Percentiles rank a stretch among this genome's conserved stretches.
Evolutionary conservation across 306 rosid species (phyloP).

Genomic region (Trifolium dubium): DNA sequence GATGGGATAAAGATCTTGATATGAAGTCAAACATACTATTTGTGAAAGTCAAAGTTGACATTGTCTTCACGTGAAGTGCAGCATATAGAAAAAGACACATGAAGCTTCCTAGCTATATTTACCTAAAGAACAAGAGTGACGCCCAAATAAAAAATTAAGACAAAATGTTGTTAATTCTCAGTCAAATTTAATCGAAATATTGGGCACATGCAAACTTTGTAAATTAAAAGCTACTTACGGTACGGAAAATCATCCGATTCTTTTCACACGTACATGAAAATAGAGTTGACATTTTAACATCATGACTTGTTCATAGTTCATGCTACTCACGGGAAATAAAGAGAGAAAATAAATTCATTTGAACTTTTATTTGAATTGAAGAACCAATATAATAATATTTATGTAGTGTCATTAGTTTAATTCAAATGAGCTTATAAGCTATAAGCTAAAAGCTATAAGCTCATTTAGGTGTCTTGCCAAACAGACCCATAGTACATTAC

Average conservation of each 20-base stretch:
- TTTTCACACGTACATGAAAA: neutral
- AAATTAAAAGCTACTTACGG: neutral
- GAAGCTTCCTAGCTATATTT: neutral
- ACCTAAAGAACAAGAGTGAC: neutral
- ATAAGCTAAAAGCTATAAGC: too few species aligned
- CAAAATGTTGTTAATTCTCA: neutral
- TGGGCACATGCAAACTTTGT: neutral
- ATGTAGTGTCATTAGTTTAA: too few species aligned
- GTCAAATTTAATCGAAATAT: neutral
- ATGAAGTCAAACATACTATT: too few species aligned
- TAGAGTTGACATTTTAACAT: conserved; percentile 3
- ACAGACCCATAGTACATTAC: too few species aligned
- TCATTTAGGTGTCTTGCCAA: too few species aligned
- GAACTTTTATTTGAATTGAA: too few species aligned
- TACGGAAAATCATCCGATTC: neutral
- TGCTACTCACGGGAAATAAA: neutral
- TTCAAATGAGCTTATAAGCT: too few species aligned
- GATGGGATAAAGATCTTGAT: too few species aligned
- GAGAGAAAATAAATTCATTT: too few species aligned
- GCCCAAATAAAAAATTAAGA: neutral
- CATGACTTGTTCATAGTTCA: neutral
- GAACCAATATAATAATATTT: too few species aligned
- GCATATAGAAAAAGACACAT: neutral
- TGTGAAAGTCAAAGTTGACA: too few species aligned
- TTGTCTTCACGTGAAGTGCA: too few species aligned